A percentile compares a stretch with the other conserved stretches of the same genome.
Conservation (phyloP, 495 filamentous ascomycete genomes). For the Penicillium lividum region DNA sequence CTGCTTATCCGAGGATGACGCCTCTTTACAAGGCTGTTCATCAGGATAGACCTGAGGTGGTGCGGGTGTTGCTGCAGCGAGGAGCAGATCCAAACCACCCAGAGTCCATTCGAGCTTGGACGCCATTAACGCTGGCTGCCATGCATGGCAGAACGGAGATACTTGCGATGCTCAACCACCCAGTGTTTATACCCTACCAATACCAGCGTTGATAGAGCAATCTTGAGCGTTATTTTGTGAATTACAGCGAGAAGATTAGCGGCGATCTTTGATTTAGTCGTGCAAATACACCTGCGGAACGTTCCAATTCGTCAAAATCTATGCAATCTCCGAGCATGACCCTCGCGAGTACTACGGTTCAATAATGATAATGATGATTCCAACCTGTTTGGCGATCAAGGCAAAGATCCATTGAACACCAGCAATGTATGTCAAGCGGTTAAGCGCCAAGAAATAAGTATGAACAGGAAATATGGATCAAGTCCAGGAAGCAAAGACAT, state of each 20-base stretch:
- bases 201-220: not conserved
- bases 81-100: conserved; percentile 16
- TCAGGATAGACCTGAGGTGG: conserved; percentile 10
- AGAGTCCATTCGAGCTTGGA: conserved; percentile 9
- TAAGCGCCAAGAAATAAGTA: not conserved
- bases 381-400: not conserved
- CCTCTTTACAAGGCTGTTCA: conserved; percentile 22
- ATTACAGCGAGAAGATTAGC: not conserved
- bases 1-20: conserved; percentile 9
- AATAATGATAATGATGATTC: too few relatives aligned
- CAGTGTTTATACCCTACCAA: not conserved
- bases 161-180: conserved; percentile 4
- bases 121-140: conserved; percentile 5
- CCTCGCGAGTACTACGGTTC: too few relatives aligned
- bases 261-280: not conserved
- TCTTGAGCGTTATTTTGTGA: not conserved
- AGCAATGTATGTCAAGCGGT: not conserved
- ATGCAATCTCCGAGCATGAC: not conserved
- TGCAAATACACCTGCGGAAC: not conserved
- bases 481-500: not conserved
- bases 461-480: conserved; percentile 3
- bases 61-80: conserved; percentile 12
- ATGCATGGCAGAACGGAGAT: conserved; percentile 1
- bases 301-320: not conserved
- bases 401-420: not conserved